Conservation (phyloP, 345 rosid species). For the Zanthoxylum bungeanum region DNA sequence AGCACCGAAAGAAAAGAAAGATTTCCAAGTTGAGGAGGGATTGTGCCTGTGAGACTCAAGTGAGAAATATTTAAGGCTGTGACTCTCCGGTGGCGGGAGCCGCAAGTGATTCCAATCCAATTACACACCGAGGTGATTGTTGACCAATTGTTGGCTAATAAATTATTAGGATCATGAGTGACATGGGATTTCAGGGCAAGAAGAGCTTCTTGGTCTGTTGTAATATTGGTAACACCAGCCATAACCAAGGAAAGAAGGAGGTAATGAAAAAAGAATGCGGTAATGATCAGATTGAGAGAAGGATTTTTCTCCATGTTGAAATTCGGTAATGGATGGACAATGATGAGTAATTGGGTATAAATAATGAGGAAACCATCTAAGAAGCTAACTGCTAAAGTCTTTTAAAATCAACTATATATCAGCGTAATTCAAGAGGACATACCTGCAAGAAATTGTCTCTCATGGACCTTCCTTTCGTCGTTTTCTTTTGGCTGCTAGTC, state of each 20-base stretch:
- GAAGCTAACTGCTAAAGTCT: no score
- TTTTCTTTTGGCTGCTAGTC: no score
- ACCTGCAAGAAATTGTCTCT: no score
- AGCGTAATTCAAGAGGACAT: no score
- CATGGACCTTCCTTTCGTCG: no score
- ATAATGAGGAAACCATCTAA: no score
- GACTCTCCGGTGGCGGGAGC: conserved; percentile 12
- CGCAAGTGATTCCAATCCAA: conserved; percentile 8
- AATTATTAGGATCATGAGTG: neutral
- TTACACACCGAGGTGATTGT: neutral
- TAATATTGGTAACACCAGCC: neutral
- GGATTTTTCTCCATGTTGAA: no score
- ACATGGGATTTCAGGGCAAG: conserved; percentile 3
- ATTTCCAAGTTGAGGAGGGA: conserved; percentile 26
- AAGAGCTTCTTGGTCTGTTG: neutral
- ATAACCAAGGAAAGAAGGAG: neutral
- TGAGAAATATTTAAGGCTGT: conserved; percentile 11
- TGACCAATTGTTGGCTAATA: neutral
- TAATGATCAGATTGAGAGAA: no score
- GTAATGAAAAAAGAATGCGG: no score
- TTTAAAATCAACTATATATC: no score
- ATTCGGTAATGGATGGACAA: no score
- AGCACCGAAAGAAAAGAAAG: conserved; percentile 11
- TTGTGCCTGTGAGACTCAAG: conserved; percentile 12
- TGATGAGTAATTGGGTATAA: no score